These are phyloP conservation scores for Sicyos baderoa DNA, from an alignment of 306 rosid species.

Conservation along the genomic window DNA sequence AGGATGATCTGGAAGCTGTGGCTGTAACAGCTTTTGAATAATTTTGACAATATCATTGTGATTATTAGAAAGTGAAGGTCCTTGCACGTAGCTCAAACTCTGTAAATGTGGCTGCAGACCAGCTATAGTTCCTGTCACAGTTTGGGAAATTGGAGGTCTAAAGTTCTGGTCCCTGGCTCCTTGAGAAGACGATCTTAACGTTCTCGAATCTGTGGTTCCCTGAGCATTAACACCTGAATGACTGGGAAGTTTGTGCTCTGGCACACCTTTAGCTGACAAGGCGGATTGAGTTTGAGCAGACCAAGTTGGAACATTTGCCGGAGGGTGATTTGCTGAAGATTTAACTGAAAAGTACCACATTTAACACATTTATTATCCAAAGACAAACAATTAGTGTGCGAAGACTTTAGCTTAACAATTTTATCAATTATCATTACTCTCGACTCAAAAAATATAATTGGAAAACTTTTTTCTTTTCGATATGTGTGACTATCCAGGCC, in stretches of 20 bases:
- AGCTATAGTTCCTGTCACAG: slow-evolving; percentile 53
- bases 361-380: not conserved
- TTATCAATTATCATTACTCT: not conserved
- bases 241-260: slow-evolving; percentile 55
- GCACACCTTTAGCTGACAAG: slow-evolving; percentile 43
- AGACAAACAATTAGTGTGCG: not conserved
- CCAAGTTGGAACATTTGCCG: slow-evolving; percentile 62
- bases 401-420: slow-evolving; percentile 3
- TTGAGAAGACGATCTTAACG: slow-evolving; percentile 37
- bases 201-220: slow-evolving; percentile 33
- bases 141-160: slow-evolving; percentile 54
- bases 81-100: slow-evolving; percentile 46
- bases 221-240: slow-evolving; percentile 50
- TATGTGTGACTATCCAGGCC: too few relatives aligned
- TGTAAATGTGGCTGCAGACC: slow-evolving; percentile 46
- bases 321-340: slow-evolving; percentile 41
- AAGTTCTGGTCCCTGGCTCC: slow-evolving; percentile 48
- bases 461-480: not conserved
- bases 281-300: slow-evolving; percentile 59
- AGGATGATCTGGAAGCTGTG: slow-evolving; percentile 75
- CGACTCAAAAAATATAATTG: not conserved
- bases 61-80: slow-evolving; percentile 48
- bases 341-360: slow-evolving; percentile 31
- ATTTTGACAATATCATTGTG: slow-evolving; percentile 69
- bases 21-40: slow-evolving; percentile 72